Evolutionary conservation across 768 basidiomycete species (phyloP).

Genomic region (Auricularia sp.): DNA sequence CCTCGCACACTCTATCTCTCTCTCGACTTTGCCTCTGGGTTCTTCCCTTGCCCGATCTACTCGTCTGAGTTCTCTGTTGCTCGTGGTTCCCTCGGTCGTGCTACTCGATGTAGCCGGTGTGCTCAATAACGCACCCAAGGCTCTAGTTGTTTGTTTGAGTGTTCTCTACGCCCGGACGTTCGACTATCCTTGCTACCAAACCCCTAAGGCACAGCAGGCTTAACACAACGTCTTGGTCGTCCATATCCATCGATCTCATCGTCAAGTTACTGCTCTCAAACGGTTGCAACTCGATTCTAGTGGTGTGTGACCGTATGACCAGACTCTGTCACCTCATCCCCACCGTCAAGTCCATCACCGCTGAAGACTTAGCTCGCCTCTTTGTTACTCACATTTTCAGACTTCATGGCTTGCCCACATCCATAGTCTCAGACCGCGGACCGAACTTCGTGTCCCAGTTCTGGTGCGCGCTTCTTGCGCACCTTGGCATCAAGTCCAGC

Average conservation of each 20-base stretch:
- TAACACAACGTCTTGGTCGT: constrained; percentile 14
- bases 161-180: too few species aligned
- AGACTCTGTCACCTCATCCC: constrained; percentile 9
- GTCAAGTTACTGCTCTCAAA: constrained; percentile 11
- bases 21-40: too few species aligned
- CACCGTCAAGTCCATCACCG: constrained; percentile 8
- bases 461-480: constrained; percentile 11
- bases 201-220: too few species aligned
- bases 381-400: constrained; percentile 29
- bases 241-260: constrained; percentile 10
- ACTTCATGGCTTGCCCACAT: constrained; percentile 21
- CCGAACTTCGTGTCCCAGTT: constrained; percentile 4
- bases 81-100: too few species aligned
- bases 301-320: constrained; percentile 8
- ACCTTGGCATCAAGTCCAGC: constrained; percentile 9
- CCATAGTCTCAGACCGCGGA: constrained; percentile 21
- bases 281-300: constrained; percentile 6
- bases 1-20: too few species aligned
- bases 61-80: too few species aligned
- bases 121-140: too few species aligned
- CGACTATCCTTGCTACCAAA: too few species aligned
- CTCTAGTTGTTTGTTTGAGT: too few species aligned
- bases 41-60: too few species aligned
- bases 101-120: too few species aligned
- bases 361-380: constrained; percentile 27